Percentiles rank a stretch among this genome's conserved stretches.
Evolutionary conservation across 2,329 filamentous ascomycete species (phyloP).

Genomic region (Trichoderma arundinaceum): DNA sequence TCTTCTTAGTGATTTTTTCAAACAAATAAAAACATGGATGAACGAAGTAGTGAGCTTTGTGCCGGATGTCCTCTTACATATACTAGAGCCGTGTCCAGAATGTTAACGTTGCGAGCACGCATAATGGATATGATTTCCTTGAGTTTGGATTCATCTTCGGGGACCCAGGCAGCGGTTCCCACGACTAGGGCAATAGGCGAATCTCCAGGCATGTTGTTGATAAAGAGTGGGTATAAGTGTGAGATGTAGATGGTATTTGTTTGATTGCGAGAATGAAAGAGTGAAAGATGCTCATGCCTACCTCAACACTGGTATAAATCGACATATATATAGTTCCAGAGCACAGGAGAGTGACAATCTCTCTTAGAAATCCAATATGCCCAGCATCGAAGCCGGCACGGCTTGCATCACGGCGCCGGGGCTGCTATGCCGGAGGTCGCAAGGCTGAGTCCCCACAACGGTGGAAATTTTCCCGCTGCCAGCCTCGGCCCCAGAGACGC

Average conservation of each 20-base stretch:
- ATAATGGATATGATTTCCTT: slow-evolving; percentile 17
- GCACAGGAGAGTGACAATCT: not conserved
- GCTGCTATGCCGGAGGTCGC: not conserved
- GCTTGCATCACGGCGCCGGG: not conserved
- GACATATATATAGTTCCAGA: not conserved
- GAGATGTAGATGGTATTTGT: too few relatives aligned
- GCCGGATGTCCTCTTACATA: not conserved
- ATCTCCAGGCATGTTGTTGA: slow-evolving; percentile 13
- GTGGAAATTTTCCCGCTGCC: not conserved
- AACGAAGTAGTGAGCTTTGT: not conserved
- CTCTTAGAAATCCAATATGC: too few relatives aligned
- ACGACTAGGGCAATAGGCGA: not conserved
- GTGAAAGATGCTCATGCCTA: not conserved
- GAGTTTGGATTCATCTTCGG: not conserved
- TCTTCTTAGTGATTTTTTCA: not conserved
- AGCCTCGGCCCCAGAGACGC: too few relatives aligned
- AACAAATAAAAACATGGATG: not conserved
- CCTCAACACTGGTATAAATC: too few relatives aligned
- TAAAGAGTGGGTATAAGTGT: too few relatives aligned
- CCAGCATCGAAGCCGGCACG: too few relatives aligned
- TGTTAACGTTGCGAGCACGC: slow-evolving; percentile 9
- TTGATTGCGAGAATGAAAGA: not conserved
- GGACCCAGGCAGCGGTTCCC: slow-evolving; percentile 22
- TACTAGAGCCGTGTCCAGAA: slow-evolving; percentile 15
- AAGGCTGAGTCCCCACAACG: too few relatives aligned